These are phyloP conservation scores for Penicillium sp. DNA, from an alignment of 2,329 filamentous ascomycete species.

Conservation along the genomic window DNA sequence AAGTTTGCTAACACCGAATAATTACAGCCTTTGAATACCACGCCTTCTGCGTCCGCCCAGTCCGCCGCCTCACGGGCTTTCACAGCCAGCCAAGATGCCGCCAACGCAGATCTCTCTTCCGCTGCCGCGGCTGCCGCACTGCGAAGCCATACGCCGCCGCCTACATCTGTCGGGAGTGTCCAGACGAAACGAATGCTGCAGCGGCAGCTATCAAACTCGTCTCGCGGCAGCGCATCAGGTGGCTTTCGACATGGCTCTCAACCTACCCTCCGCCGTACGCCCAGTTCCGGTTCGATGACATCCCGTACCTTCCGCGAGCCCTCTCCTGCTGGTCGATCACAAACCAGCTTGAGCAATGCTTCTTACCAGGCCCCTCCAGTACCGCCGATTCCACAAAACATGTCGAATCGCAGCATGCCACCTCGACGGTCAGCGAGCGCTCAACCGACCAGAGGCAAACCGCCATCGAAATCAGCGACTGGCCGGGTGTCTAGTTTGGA, in stretches of 20 bases:
- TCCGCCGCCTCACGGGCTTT: conserved; percentile 80
- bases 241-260: conserved; percentile 37
- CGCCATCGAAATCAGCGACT: conserved; percentile 36
- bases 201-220: conserved; percentile 68
- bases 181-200: conserved; percentile 82
- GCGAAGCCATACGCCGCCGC: conserved; percentile 70
- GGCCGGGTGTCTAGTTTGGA: conserved; percentile 41
- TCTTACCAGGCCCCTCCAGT: conserved; percentile 62
- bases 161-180: conserved; percentile 74
- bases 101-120: conserved; percentile 67
- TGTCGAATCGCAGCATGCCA: conserved; percentile 26
- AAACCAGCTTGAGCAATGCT: conserved; percentile 43
- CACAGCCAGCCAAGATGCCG: conserved; percentile 61
- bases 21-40: conserved; percentile 58
- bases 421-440: conserved; percentile 47
- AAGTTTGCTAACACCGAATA: conserved; percentile 13
- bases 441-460: conserved; percentile 47
- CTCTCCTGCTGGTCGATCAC: conserved; percentile 50
- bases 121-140: conserved; percentile 85
- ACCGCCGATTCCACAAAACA: conserved; percentile 63
- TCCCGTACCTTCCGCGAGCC: conserved; percentile 81
- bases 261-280: conserved; percentile 57
- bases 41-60: conserved; percentile 68
- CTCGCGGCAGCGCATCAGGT: conserved; percentile 51
- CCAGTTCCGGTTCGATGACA: conserved; percentile 78